Conservation (phyloP, 1,284 basidiomycete species). For the Flammula alnicola region DNA sequence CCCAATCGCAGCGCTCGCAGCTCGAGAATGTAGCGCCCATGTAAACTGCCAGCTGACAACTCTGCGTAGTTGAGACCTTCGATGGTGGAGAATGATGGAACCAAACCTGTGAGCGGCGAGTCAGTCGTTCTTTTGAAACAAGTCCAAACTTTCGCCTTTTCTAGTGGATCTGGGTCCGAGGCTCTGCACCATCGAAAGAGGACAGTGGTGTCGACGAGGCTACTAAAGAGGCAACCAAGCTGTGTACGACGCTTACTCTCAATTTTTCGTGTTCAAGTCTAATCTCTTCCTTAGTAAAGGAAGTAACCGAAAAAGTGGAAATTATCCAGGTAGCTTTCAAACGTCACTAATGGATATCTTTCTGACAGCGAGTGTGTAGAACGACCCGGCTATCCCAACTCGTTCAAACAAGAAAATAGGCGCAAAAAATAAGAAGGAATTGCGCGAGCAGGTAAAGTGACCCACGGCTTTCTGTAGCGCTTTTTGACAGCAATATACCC, state of each 20-base stretch:
- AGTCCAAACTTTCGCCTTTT: constrained; percentile 1
- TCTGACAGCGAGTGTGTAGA: constrained; percentile 41
- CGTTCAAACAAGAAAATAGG: constrained; percentile 74
- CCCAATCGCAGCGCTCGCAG: not conserved
- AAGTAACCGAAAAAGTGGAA: constrained; percentile 59
- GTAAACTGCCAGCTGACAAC: constrained; percentile 8
- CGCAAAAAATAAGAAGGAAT: constrained; percentile 71
- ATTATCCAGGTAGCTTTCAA: constrained; percentile 54
- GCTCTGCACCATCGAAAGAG: constrained; percentile 31
- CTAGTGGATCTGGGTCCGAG: constrained; percentile 72
- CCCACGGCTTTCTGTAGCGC: not conserved
- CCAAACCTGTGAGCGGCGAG: constrained; percentile 59
- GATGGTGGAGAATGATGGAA: constrained; percentile 76
- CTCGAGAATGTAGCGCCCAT: constrained; percentile 5
- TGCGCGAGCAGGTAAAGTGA: constrained; percentile 61
- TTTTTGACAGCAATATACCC: not conserved
- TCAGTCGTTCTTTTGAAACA: not conserved
- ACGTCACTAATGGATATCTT: not conserved
- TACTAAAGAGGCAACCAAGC: constrained; percentile 46
- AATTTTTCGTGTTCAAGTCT: not conserved
- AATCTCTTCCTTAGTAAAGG: constrained; percentile 49
- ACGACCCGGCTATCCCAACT: constrained; percentile 64
- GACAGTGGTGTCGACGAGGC: constrained; percentile 40
- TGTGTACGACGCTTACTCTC: constrained; percentile 44
- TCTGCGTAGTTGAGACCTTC: constrained; percentile 66